A percentile compares a stretch with the other conserved stretches of the same genome.
Evolutionary conservation across 257 asterid genomes (phyloP).

Genomic region (Solanum arcanum): DNA sequence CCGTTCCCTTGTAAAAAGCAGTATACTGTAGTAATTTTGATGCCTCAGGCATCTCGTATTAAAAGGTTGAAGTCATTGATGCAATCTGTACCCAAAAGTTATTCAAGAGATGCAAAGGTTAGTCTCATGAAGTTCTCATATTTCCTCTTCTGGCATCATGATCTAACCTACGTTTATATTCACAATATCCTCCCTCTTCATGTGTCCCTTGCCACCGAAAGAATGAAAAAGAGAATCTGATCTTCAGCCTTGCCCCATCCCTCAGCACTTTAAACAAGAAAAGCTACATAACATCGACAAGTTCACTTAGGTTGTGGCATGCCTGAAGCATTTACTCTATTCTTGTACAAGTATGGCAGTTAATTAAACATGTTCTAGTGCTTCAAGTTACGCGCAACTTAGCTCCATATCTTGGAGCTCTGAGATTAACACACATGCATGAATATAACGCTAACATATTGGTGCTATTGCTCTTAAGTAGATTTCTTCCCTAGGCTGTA

Average conservation of each 20-base stretch:
- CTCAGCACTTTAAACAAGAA: background rate
- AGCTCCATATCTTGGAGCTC: background rate
- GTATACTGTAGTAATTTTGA: constrained; percentile 78
- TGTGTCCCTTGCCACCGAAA: background rate
- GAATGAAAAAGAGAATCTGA: background rate
- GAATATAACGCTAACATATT: background rate
- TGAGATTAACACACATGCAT: background rate
- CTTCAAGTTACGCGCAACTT: background rate
- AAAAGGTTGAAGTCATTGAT: constrained; percentile 41
- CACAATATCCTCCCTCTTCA: background rate
- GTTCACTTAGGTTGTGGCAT: background rate
- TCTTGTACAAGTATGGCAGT: background rate
- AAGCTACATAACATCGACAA: background rate
- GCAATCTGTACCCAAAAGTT: constrained; percentile 12
- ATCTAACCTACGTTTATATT: background rate
- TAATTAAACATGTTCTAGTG: background rate
- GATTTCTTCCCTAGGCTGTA: background rate
- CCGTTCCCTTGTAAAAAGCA: constrained; percentile 90
- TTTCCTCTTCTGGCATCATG: background rate
- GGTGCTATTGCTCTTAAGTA: background rate
- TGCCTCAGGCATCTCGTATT: constrained; percentile 73
- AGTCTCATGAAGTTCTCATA: background rate
- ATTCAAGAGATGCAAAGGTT: constrained; percentile 68
- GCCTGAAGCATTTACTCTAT: background rate
- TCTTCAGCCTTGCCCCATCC: background rate